phyloP scores from a whole-genome alignment of 768 basidiomycete species.

The Boletales sp. region DNA sequence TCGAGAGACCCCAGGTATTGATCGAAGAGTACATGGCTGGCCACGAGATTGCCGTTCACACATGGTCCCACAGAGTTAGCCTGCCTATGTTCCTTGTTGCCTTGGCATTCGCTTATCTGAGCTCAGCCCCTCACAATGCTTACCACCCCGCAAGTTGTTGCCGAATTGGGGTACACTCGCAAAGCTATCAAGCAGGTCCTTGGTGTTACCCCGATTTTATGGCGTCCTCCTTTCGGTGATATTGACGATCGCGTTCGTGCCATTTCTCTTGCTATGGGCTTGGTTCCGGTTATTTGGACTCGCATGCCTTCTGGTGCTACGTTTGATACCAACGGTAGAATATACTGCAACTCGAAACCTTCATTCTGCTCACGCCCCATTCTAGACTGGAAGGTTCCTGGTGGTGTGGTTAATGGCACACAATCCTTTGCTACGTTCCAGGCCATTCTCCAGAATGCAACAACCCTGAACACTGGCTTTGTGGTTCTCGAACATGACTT shows the following conservation, averaged over 20 bases:
- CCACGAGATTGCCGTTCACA: conserved; percentile 82
- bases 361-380: conserved; percentile 6
- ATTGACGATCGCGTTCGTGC: conserved; percentile 93
- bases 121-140: conserved; percentile 59
- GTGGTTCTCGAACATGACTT: conserved; percentile 89
- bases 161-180: conserved; percentile 91
- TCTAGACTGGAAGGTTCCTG: conserved; percentile 84
- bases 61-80: conserved; percentile 80
- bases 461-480: conserved; percentile 65
- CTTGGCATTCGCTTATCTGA: conserved; percentile 12
- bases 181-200: conserved; percentile 75
- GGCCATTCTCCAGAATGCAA: conserved; percentile 67
- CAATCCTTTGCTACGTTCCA: conserved; percentile 68
- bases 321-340: conserved; percentile 72
- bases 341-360: background rate
- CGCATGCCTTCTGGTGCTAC: conserved; percentile 46
- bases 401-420: conserved; percentile 64
- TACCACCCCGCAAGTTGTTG: conserved; percentile 82
- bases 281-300: conserved; percentile 91
- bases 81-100: background rate
- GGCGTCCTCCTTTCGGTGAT: conserved; percentile 83
- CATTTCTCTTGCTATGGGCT: conserved; percentile 86
- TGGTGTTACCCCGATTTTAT: conserved; percentile 73
- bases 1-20: conserved; percentile 73
- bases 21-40: conserved; percentile 78